Conservation (phyloP, 148 eudicot genomes). For the Nepenthes gracilis region DNA sequence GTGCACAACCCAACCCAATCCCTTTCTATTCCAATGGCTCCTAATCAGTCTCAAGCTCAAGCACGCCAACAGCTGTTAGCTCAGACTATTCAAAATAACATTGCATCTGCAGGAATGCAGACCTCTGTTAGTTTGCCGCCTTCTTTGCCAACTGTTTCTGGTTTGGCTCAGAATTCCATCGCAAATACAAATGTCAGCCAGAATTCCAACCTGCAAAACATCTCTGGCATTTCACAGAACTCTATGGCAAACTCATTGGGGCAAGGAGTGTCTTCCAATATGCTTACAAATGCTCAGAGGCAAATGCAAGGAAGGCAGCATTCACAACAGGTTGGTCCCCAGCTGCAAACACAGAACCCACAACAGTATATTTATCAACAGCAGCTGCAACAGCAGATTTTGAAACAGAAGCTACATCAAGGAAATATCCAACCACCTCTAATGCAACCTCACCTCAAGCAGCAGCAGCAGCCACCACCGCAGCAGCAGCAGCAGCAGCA, state of each 20-base stretch:
- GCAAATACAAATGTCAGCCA: conserved; percentile 59
- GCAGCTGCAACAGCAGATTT: conserved; percentile 42
- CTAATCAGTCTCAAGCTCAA: conserved; percentile 61
- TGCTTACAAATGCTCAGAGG: conserved; percentile 64
- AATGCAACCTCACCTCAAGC: conserved; percentile 53
- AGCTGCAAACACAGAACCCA: conserved; percentile 51
- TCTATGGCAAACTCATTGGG: conserved; percentile 65
- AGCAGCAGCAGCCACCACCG: conserved; percentile 21
- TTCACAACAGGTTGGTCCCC: conserved; percentile 40
- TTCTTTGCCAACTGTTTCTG: conserved; percentile 41
- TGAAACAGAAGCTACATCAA: conserved; percentile 57
- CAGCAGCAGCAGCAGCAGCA: conserved; percentile 46
- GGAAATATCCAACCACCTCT: conserved; percentile 45
- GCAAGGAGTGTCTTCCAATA: conserved; percentile 55
- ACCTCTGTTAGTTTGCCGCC: conserved; percentile 53
- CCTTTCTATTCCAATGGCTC: conserved; percentile 47
- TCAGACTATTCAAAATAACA: conserved; percentile 56
- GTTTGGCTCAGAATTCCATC: conserved; percentile 47
- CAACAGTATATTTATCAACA: conserved; percentile 61
- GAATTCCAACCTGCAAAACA: conserved; percentile 54
- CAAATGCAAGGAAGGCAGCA: conserved; percentile 67
- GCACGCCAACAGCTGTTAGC: conserved; percentile 50
- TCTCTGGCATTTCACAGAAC: conserved; percentile 52
- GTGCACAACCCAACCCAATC: conserved; percentile 56
- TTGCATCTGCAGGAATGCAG: conserved; percentile 43